Conservation (phyloP, 768 basidiomycete species). For the Trametes cubensis region DNA sequence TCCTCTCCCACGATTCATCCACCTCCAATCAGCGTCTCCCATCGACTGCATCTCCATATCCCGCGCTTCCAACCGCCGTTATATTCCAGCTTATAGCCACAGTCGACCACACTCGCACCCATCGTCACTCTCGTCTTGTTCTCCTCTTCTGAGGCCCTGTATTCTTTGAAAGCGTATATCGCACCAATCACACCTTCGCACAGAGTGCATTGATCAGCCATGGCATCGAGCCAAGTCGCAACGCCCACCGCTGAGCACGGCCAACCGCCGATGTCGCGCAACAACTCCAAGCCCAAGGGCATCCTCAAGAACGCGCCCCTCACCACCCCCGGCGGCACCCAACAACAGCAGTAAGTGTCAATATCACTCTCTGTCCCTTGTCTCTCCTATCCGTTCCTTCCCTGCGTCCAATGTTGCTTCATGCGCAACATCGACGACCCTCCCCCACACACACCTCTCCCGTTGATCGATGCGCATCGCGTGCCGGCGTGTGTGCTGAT, state of each 20-base stretch:
- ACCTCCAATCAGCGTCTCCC: too few relatives aligned
- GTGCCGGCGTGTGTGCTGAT: not conserved
- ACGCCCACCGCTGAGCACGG: conserved; percentile 9
- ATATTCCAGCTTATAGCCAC: too few relatives aligned
- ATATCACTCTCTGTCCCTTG: not conserved
- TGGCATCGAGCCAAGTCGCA: conserved; percentile 7
- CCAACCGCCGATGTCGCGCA: conserved; percentile 55
- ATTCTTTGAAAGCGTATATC: not conserved
- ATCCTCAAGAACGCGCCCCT: conserved; percentile 84
- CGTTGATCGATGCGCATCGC: not conserved
- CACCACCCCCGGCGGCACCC: conserved; percentile 36
- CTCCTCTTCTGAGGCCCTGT: too few relatives aligned
- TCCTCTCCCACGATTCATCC: too few relatives aligned
- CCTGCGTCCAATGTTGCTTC: not conserved
- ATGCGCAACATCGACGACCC: not conserved
- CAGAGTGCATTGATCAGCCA: not conserved
- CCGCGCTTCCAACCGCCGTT: too few relatives aligned
- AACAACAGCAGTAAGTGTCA: conserved; percentile 50
- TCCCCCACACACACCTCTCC: not conserved
- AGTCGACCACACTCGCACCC: too few relatives aligned
- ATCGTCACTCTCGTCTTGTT: too few relatives aligned
- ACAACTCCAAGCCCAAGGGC: conserved; percentile 74
- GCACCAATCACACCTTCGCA: not conserved
- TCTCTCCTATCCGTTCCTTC: not conserved
- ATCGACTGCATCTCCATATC: too few relatives aligned